Evolutionary conservation across 176 grass and related monocot genomes (phyloP).

Genomic region (Bothriochloa decipiens): DNA sequence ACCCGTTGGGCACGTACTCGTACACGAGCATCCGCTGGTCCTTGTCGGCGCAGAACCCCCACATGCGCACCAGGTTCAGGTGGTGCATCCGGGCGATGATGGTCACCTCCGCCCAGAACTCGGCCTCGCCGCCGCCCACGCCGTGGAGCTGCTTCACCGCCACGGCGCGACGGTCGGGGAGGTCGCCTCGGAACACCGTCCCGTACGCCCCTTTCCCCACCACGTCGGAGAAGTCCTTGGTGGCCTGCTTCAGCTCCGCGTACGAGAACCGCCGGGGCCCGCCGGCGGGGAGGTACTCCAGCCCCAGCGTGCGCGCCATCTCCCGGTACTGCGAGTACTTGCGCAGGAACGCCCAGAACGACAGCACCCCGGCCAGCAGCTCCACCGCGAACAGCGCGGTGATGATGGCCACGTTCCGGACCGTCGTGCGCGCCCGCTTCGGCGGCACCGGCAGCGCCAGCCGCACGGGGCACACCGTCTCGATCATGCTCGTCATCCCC

Average conservation of each 20-base stretch:
- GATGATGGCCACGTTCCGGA: conserved; percentile 76
- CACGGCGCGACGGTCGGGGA: conserved; percentile 75
- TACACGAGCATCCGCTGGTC: conserved; percentile 92
- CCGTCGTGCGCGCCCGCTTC: conserved; percentile 41
- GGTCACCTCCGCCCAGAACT: conserved; percentile 98
- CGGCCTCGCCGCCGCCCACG: conserved; percentile 78
- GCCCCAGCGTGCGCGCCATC: conserved; percentile 84
- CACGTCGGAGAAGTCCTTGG: conserved; percentile 81
- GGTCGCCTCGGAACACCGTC: conserved; percentile 74
- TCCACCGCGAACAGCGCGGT: conserved; percentile 68
- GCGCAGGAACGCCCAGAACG: conserved; percentile 94
- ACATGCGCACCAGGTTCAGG: conserved; percentile 93
- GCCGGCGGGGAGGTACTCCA: conserved; percentile 81
- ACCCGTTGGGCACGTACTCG: conserved; percentile 93
- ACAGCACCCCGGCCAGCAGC: conserved; percentile 74
- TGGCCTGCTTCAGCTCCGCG: conserved; percentile 85
- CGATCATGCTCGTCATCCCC: conserved; percentile 72
- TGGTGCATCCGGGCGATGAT: conserved; percentile 98
- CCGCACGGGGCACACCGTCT: conserved; percentile 72
- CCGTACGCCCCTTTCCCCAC: conserved; percentile 82
- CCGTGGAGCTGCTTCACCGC: conserved; percentile 85
- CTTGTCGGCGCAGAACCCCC: conserved; percentile 95
- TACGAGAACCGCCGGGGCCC: conserved; percentile 83
- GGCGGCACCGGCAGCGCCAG: conserved; percentile 61
- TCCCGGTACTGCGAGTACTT: conserved; percentile 97